Base-by-base conservation (phyloP, 2,329 filamentous ascomycete genomes). In the Thelonectria rubi region DNA sequence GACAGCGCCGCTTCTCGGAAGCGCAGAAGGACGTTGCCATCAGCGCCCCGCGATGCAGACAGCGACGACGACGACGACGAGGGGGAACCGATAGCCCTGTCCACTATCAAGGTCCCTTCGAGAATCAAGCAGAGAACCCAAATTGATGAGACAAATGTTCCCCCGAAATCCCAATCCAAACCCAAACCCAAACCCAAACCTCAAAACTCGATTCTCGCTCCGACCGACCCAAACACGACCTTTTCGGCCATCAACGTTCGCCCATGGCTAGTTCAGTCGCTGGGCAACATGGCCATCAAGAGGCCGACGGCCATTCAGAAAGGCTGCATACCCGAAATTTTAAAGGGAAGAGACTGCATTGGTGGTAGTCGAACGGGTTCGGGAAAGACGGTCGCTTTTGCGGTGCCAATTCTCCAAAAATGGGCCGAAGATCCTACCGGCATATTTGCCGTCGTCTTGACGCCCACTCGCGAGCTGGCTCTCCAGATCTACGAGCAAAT, bases 401-500 rank as follows among this genome's bases (percentile, higher is more conserved):
- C 94, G 1, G 93, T 94, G 10, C 95, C 95, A 0, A 97, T 99
- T 62, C 81, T 99, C 65, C 94, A 98, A 75, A 91, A 90, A 77
- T 98, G 94, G 93, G 88, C 94, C 2, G 86, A 93, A 73, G 94
- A 99, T 79, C 95, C 95, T 1, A 90, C 90, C 61, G 95, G 93
- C 45, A 94, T 98, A 70, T 99, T 92, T 76, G 94, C 88, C 2
- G 81, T 99, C 6, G 87, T 99, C 14, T 80, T 99, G 72, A 99
- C 95, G 9, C 94, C 93, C 18, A 97, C 93, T 7, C 86, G 90
- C 71, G 95, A 99, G 80, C 86, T 99, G 60, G 95, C 95, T 4
- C 85, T 98, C 20, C 95, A 99, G 75, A 97, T 99, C 51, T 96
- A 90, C 75, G 95, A 99, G 79, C 95, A 99, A 77, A 90, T 98